These are phyloP conservation scores for Physaria fendleri DNA, from an alignment of 345 rosid genomes.

Conservation along the genomic window DNA sequence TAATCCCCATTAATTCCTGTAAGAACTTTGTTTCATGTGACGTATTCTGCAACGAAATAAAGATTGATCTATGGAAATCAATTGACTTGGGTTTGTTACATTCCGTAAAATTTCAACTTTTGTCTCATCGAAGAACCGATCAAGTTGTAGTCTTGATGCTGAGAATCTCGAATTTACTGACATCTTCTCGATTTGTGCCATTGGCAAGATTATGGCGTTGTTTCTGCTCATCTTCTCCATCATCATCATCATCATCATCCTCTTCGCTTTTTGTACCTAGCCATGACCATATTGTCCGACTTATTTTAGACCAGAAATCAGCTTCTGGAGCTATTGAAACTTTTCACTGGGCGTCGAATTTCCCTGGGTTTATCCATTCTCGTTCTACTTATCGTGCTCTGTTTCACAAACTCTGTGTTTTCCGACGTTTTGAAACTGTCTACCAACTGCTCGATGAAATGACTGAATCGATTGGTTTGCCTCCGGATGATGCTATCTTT, in stretches of 20 bases:
- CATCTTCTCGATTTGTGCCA: not conserved
- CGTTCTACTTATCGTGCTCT: conserved; percentile 79
- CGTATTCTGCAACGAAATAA: no score
- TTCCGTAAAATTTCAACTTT: no score
- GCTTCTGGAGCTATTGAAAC: conserved; percentile 54
- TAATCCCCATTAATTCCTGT: no score
- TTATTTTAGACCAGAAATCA: conserved; percentile 71
- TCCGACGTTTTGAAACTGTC: conserved; percentile 56
- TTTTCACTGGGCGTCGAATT: conserved; percentile 64
- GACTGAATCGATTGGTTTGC: conserved; percentile 50
- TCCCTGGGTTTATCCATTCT: conserved; percentile 62
- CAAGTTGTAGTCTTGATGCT: conserved; percentile 17
- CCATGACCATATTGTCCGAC: conserved; percentile 51
- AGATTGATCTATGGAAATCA: no score
- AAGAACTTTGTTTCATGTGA: no score
- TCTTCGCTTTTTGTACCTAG: conserved; percentile 40
- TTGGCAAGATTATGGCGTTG: conserved; percentile 10
- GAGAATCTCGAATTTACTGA: conserved; percentile 2
- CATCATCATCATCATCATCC: conserved; percentile 9
- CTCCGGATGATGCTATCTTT: conserved; percentile 64
- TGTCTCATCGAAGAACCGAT: no score
- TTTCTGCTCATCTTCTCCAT: conserved; percentile 15
- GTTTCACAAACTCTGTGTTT: conserved; percentile 46
- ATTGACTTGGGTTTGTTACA: no score
- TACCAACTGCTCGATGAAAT: conserved; percentile 87